Base-by-base conservation (phyloP, 2,329 filamentous ascomycete genomes). In the Hymenoscyphus albidus region DNA sequence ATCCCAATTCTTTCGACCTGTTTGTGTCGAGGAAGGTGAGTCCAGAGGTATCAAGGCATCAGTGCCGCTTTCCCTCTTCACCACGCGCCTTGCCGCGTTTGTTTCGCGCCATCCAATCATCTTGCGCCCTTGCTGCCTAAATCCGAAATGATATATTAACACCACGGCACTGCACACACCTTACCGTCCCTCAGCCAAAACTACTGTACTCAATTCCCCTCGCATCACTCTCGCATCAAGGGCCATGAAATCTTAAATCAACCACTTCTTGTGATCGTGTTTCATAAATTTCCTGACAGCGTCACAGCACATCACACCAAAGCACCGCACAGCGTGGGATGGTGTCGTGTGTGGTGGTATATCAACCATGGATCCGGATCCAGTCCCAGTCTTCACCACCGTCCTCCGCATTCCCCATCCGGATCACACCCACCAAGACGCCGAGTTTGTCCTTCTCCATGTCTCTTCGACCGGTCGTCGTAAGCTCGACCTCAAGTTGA, bases 401-500 rank as follows among this genome's bases (percentile, higher is more conserved):
- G 62, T 91, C 65, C 77, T 91, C 62, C 83, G 85, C 67, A 79
- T 92, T 68, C 79, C 82, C 65, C 82, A 87, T 69, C 82, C 82
- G 54, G 83, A 83, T 64, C 81, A 85, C 67, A 82, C 81, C 54
- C 82, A 82, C 12, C 68, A 66, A 27, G 68, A 81, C 57, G 78
- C 80, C 58, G 76, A 79, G 16, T 86, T 83, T 68, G 81, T 91
- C 38, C 80, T 93, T 27, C 73, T 90, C 18, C 82, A 90, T 70
- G 82, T 87, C 64, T 79, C 80, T 1, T 77, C 82, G 27, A 81
- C 76, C 74, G 79, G 63, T 79, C 78, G 44, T 77, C 79, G 42
- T 64, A 80, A 82, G 1, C 78, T 92, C 38, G 88, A 92, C 75
- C 76, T 91, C 58, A 87, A 86, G 73, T 76, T 93, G 38, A 80